phyloP scores from a whole-genome alignment of 495 filamentous ascomycete genomes.

The Aspergillus bridgeri region DNA sequence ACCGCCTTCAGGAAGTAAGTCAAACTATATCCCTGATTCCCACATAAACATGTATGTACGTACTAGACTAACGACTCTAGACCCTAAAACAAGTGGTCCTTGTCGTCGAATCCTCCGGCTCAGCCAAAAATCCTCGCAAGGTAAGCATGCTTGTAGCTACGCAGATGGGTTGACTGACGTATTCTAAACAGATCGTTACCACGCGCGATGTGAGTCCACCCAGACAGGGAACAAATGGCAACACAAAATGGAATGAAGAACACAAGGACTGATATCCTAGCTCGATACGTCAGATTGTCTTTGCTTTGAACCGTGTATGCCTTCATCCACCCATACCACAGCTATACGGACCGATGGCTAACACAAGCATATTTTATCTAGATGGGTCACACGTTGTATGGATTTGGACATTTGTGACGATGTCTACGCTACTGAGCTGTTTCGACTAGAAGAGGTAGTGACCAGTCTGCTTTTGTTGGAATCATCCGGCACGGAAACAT shows the following conservation, averaged over 20 bases:
- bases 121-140: constrained; percentile 13
- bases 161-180: neutral
- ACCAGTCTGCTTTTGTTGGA: no score
- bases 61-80: constrained; percentile 5
- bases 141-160: constrained; percentile 3
- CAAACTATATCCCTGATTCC: neutral
- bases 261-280: neutral
- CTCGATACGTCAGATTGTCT: constrained; percentile 52
- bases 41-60: no score
- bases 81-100: constrained; percentile 19
- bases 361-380: neutral
- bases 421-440: no score
- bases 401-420: constrained; percentile 4
- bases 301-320: constrained; percentile 49
- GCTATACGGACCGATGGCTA: neutral
- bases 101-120: constrained; percentile 10
- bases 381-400: constrained; percentile 20
- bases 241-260: neutral
- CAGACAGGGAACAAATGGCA: no score
- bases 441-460: no score
- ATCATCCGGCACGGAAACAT: no score
- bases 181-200: constrained; percentile 43
- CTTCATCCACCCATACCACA: neutral
- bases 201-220: constrained; percentile 56
- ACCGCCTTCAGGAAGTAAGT: constrained; percentile 51